A percentile compares a stretch with the other conserved stretches of the same genome.
phyloP scores from a whole-genome alignment of 2,329 filamentous ascomycete species.

The Neurospora crassa region DNA sequence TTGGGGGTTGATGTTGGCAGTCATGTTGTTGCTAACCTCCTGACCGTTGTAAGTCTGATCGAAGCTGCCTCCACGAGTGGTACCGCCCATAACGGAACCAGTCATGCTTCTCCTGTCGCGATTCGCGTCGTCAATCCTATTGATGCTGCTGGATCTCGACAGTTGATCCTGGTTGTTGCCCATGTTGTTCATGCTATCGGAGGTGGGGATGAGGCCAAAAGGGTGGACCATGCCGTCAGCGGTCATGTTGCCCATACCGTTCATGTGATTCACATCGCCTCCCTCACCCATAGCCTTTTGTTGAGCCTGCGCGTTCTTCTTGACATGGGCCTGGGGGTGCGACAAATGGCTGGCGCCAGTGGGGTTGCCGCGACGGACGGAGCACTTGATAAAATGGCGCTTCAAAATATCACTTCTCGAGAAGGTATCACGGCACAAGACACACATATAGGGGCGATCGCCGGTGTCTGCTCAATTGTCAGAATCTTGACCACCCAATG shows the following conservation, averaged over 20 bases:
- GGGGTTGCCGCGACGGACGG: slow-evolving; percentile 88
- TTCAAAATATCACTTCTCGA: slow-evolving; percentile 97
- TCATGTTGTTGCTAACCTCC: slow-evolving; percentile 52
- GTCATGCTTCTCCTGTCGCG: slow-evolving; percentile 50
- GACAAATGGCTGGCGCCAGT: slow-evolving; percentile 91
- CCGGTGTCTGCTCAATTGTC: slow-evolving; percentile 63
- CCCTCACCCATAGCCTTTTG: slow-evolving; percentile 48
- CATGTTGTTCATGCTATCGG: slow-evolving; percentile 52
- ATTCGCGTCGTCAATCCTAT: slow-evolving; percentile 44
- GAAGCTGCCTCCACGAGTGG: slow-evolving; percentile 31
- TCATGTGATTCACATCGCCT: slow-evolving; percentile 49
- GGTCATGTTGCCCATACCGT: slow-evolving; percentile 49
- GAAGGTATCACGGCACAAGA: slow-evolving; percentile 95
- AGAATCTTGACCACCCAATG: slow-evolving; percentile 11
- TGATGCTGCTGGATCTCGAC: slow-evolving; percentile 51
- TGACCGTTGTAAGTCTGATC: slow-evolving; percentile 47
- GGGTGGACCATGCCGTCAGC: slow-evolving; percentile 43
- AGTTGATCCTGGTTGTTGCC: slow-evolving; percentile 52
- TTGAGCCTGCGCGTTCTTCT: slow-evolving; percentile 54
- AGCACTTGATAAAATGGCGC: slow-evolving; percentile 98
- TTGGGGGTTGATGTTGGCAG: slow-evolving; percentile 49
- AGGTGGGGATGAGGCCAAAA: slow-evolving; percentile 35
- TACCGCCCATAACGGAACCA: slow-evolving; percentile 40
- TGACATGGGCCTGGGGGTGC: slow-evolving; percentile 81
- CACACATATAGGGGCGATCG: slow-evolving; percentile 96